phyloP scores from a whole-genome alignment of 2,329 filamentous ascomycete species.

The Xylaria sp. region DNA sequence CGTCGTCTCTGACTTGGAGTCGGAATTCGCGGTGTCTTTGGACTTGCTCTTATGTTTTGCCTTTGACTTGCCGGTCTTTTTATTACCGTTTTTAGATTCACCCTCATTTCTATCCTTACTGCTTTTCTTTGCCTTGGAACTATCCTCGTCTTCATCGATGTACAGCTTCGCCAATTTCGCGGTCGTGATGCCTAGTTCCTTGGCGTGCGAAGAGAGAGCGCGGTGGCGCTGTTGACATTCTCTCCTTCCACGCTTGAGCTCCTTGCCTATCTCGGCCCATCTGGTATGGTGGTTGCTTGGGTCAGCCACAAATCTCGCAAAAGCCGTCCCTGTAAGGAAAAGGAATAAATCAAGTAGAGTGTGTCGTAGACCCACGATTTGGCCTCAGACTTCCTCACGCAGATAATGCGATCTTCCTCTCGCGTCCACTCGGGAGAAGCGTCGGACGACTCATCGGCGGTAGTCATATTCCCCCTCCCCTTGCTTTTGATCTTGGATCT shows the following conservation, averaged over 20 bases:
- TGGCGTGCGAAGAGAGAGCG: constrained; percentile 26
- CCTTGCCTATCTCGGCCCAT: constrained; percentile 35
- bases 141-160: constrained; percentile 16
- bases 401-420: constrained; percentile 39
- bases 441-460: constrained; percentile 18
- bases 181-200: constrained; percentile 29
- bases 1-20: neutral
- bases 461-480: constrained; percentile 16
- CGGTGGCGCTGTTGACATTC: constrained; percentile 34
- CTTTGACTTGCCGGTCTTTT: constrained; percentile 13
- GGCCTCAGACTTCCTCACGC: constrained; percentile 29
- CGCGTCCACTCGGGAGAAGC: constrained; percentile 31
- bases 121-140: constrained; percentile 10
- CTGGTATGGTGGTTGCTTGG: constrained; percentile 11
- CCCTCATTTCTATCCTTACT: neutral
- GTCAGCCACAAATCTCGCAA: constrained; percentile 8
- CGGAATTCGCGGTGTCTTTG: neutral
- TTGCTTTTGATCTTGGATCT: neutral
- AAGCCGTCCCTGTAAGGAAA: neutral
- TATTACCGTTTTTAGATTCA: neutral
- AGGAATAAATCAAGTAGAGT: neutral
- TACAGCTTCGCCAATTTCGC: constrained; percentile 30
- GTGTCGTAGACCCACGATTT: constrained; percentile 30
- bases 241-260: constrained; percentile 26
- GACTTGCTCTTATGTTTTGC: neutral